A percentile compares a stretch with the other conserved stretches of the same genome.
Evolutionary conservation across 2,329 filamentous ascomycete species (phyloP).

Genomic region (Pseudogymnoascus sp.): DNA sequence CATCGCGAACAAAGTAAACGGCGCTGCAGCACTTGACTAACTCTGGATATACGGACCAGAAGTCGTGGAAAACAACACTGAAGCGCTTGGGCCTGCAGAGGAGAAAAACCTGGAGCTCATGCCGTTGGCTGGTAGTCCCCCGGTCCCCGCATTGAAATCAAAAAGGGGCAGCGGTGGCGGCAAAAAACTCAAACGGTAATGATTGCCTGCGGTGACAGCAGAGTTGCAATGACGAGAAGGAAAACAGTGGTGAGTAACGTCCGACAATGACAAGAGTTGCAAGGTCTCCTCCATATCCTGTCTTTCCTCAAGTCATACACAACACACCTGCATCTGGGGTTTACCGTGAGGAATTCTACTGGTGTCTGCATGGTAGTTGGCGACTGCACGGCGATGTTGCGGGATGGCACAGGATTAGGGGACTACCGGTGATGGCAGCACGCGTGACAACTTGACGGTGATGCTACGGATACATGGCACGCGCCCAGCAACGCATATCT

Average conservation of each 20-base stretch:
- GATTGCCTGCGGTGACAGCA: not conserved
- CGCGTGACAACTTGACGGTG: no score
- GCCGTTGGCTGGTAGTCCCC: no score
- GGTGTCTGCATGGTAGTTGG: no score
- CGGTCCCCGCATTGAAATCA: not conserved
- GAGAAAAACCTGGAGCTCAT: not conserved
- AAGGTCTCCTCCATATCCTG: not conserved
- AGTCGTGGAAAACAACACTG: not conserved
- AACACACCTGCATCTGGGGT: not conserved
- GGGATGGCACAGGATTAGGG: no score
- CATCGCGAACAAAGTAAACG: not conserved
- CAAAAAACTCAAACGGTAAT: not conserved
- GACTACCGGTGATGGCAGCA: no score
- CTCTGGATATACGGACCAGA: not conserved
- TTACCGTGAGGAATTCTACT: not conserved
- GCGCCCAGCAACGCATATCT: no score
- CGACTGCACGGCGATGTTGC: no score
- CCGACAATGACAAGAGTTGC: not conserved
- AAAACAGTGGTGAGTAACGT: not conserved
- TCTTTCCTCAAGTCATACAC: not conserved
- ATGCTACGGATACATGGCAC: no score
- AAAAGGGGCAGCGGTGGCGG: not conserved
- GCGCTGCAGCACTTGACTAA: not conserved
- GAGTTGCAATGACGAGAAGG: not conserved
- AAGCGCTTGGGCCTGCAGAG: not conserved